These are phyloP conservation scores for Cladosporium sp. DNA, from an alignment of 2,329 filamentous ascomycete genomes.

Conservation along the genomic window DNA sequence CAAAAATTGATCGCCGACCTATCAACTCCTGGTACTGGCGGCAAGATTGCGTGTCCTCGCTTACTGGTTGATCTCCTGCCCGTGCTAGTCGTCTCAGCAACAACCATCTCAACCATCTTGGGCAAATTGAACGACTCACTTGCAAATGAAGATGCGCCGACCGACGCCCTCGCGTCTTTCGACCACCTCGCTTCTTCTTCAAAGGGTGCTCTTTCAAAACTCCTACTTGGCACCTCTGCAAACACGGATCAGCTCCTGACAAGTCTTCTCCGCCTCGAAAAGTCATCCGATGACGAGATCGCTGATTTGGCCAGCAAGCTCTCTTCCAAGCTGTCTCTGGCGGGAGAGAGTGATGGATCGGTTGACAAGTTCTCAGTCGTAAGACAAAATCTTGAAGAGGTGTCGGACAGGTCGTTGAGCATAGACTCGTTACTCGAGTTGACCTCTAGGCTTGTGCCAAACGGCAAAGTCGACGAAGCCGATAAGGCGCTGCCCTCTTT, in stretches of 20 bases:
- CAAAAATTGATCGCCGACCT: constrained; percentile 3
- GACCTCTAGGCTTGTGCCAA: constrained; percentile 49
- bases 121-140: constrained; percentile 7
- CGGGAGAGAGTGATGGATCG: constrained; percentile 7
- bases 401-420: constrained; percentile 45
- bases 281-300: constrained; percentile 17
- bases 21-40: background rate
- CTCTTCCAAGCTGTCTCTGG: constrained; percentile 11
- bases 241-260: constrained; percentile 11
- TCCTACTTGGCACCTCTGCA: background rate
- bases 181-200: constrained; percentile 11
- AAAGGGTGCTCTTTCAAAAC: constrained; percentile 3
- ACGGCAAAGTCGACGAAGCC: constrained; percentile 21
- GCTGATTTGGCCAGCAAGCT: constrained; percentile 17
- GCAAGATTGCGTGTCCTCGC: constrained; percentile 2
- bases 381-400: constrained; percentile 51
- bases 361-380: constrained; percentile 51
- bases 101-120: background rate
- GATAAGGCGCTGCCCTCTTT: constrained; percentile 32
- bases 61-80: constrained; percentile 16
- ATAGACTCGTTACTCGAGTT: constrained; percentile 59
- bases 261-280: constrained; percentile 15
- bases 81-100: background rate
- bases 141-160: background rate
- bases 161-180: constrained; percentile 3